Percentiles rank a stretch among this genome's conserved stretches.
Evolutionary conservation across 2,329 filamentous ascomycete genomes (phyloP).

Genomic region (Trichophyton schoenleinii): DNA sequence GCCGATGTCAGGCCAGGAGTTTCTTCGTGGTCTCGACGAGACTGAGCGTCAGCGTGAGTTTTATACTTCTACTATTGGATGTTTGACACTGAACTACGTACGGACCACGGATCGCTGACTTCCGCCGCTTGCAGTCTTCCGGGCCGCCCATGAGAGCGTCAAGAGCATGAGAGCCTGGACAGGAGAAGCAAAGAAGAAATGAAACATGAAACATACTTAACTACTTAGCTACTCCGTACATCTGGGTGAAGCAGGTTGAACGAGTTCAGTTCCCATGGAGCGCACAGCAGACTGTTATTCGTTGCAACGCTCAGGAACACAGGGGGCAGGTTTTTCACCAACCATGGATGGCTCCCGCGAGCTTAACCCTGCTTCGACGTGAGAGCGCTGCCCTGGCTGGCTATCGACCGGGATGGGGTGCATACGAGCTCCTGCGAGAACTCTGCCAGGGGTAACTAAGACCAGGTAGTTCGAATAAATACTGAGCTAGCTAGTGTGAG

Average conservation of each 20-base stretch:
- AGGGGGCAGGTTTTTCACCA: not conserved
- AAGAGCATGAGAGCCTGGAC: slow-evolving; percentile 60
- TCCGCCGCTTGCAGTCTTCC: slow-evolving; percentile 43
- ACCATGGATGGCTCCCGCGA: not conserved
- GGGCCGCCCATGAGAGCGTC: slow-evolving; percentile 59
- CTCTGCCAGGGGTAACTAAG: not conserved
- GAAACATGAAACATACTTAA: not conserved
- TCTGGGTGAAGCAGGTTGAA: too few relatives aligned
- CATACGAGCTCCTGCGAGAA: too few relatives aligned
- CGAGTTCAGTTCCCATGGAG: too few relatives aligned
- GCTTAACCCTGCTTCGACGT: not conserved
- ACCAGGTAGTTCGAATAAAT: too few relatives aligned
- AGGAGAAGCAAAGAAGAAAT: slow-evolving; percentile 44
- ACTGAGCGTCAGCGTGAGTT: slow-evolving; percentile 58
- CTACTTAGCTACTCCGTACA: too few relatives aligned
- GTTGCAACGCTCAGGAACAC: not conserved
- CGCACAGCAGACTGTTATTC: not conserved
- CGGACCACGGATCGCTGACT: not conserved
- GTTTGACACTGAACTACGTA: slow-evolving; percentile 6
- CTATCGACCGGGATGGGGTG: not conserved
- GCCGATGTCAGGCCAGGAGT: slow-evolving; percentile 59
- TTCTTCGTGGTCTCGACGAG: slow-evolving; percentile 78
- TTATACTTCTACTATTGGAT: not conserved
- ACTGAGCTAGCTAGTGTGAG: too few relatives aligned
- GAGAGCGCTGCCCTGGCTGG: not conserved